phyloP scores from a whole-genome alignment of 176 grass and related monocot genomes.

The Oryza longistaminata region DNA sequence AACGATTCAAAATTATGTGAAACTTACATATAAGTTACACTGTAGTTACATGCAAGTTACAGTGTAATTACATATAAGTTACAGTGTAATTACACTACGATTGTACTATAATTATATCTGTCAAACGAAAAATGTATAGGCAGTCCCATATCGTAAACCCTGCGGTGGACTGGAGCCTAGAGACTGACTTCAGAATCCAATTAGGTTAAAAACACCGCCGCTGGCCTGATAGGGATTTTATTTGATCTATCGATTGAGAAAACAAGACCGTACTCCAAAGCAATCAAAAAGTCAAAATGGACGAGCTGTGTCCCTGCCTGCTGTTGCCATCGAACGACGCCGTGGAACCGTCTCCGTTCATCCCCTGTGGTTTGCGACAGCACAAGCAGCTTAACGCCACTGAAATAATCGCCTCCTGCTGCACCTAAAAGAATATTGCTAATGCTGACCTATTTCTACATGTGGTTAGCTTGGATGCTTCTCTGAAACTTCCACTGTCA shows the following conservation, averaged over 20 bases:
- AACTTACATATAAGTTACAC: too few species aligned
- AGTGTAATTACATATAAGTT: too few species aligned
- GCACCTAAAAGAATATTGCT: background rate
- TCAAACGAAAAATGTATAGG: too few species aligned
- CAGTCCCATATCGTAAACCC: too few species aligned
- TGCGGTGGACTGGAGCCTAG: too few species aligned
- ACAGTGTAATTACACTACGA: too few species aligned
- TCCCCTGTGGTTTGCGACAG: background rate
- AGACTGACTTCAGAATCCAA: background rate
- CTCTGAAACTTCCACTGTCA: slow-evolving; percentile 23
- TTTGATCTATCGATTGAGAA: background rate
- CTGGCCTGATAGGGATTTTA: background rate
- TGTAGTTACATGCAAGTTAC: too few species aligned
- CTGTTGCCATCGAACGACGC: background rate
- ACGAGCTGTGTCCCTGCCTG: background rate
- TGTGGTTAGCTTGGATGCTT: slow-evolving; percentile 32
- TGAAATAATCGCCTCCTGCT: background rate
- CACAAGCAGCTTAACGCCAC: background rate
- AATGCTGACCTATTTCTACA: background rate
- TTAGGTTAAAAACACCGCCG: background rate
- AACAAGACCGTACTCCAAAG: background rate
- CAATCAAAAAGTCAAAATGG: background rate
- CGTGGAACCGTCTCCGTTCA: slow-evolving; percentile 23
- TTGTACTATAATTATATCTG: too few species aligned
- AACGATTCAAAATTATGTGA: too few species aligned